phyloP scores from a whole-genome alignment of 164 flowering plant species.

The Stephania japonica region DNA sequence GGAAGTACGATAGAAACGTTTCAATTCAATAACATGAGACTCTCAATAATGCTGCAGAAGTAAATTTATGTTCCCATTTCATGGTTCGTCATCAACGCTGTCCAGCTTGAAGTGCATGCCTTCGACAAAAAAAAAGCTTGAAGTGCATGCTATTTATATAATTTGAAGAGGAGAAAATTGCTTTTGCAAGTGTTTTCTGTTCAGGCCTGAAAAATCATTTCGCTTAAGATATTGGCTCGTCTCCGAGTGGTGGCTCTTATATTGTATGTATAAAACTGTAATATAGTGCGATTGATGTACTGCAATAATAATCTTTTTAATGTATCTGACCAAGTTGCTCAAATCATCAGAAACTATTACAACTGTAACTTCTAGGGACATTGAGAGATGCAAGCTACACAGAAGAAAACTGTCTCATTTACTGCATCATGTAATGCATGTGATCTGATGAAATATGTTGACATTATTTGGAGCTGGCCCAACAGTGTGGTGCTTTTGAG shows the following conservation, averaged over 20 bases:
- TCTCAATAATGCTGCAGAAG: background rate
- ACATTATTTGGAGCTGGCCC: too few relatives aligned
- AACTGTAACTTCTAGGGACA: constrained; percentile 70
- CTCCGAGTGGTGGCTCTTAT: background rate
- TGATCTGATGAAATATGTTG: too few relatives aligned
- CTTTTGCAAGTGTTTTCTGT: background rate
- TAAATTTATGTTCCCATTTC: background rate
- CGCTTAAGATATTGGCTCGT: background rate
- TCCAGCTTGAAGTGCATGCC: background rate
- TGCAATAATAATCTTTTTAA: background rate
- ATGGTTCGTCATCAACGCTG: background rate
- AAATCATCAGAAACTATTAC: constrained; percentile 64
- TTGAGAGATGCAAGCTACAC: constrained; percentile 61
- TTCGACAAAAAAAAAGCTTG: background rate
- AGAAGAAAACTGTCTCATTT: background rate
- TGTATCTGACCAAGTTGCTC: background rate
- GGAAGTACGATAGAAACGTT: constrained; percentile 42
- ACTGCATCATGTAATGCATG: background rate
- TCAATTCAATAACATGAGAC: background rate
- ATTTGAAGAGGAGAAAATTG: background rate
- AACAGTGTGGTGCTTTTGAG: too few relatives aligned
- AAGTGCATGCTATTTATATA: background rate
- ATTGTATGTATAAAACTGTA: background rate
- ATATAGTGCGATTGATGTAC: background rate
- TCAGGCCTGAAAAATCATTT: background rate